phyloP scores from a whole-genome alignment of 495 filamentous ascomycete species.

The Hyaloscypha hepaticicola region DNA sequence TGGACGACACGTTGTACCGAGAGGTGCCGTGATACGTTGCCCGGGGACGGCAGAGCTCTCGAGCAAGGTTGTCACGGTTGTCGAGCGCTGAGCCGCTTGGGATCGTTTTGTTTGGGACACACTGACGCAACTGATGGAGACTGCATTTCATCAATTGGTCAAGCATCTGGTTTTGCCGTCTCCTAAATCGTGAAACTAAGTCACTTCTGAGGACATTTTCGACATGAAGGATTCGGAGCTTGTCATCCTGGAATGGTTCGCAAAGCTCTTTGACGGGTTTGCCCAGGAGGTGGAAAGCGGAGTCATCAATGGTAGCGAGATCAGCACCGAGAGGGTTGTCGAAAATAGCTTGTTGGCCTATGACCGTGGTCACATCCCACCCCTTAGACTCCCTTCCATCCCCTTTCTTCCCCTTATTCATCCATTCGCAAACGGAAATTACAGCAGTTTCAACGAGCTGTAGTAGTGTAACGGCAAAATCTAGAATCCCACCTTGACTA shows the following conservation, averaged over 20 bases:
- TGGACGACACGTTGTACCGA: constrained; percentile 37
- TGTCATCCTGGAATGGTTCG: constrained; percentile 30
- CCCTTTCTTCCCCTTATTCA: background rate
- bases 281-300: constrained; percentile 27
- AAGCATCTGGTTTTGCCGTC: constrained; percentile 32
- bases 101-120: constrained; percentile 16
- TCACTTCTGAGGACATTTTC: constrained; percentile 41
- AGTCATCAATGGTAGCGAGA: constrained; percentile 12
- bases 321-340: constrained; percentile 16
- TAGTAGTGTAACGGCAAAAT: constrained; percentile 11
- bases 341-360: background rate
- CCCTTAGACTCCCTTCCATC: background rate
- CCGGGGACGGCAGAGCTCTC: constrained; percentile 34
- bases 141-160: constrained; percentile 27
- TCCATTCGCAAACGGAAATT: background rate
- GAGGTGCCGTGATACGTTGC: constrained; percentile 44
- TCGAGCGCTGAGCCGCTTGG: background rate
- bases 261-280: constrained; percentile 39
- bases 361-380: constrained; percentile 1
- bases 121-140: constrained; percentile 22
- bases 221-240: constrained; percentile 40
- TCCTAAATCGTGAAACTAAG: constrained; percentile 33
- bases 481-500: background rate
- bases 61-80: constrained; percentile 34
- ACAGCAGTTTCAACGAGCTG: constrained; percentile 11